phyloP scores from a whole-genome alignment of 768 basidiomycete genomes.

The Amyloporia xantha region DNA sequence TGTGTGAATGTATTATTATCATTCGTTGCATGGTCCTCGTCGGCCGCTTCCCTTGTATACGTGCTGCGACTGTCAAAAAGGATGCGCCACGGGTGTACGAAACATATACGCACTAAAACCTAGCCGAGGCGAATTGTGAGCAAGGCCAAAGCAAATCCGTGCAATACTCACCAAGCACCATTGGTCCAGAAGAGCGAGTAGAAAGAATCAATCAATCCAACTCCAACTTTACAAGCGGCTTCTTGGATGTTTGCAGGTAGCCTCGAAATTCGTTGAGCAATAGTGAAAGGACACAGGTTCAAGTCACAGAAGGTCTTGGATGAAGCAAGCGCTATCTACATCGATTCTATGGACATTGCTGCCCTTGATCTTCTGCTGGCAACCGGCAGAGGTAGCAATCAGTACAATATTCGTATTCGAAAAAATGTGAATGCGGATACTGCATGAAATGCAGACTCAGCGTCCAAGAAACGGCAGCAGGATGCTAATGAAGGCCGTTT shows the following conservation, averaged over 20 bases:
- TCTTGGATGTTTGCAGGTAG: constrained; percentile 10
- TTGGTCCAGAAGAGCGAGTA: constrained; percentile 8
- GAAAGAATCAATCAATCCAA: constrained; percentile 8
- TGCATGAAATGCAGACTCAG: constrained; percentile 17
- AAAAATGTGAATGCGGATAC: constrained; percentile 2
- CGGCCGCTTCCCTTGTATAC: constrained; percentile 9
- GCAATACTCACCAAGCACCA: constrained; percentile 6
- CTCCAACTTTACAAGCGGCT: constrained; percentile 11
- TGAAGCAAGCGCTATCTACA: constrained; percentile 6
- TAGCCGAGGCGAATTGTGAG: neutral
- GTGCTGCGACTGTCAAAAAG: neutral
- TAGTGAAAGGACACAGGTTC: neutral
- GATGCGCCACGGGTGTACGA: too few species aligned
- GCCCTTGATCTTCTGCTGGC: constrained; percentile 7
- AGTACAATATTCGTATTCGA: neutral
- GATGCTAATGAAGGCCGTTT: neutral
- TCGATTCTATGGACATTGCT: constrained; percentile 7
- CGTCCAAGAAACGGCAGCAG: constrained; percentile 11
- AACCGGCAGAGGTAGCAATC: constrained; percentile 1
- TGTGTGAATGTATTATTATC: constrained; percentile 16
- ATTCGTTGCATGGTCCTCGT: constrained; percentile 9
- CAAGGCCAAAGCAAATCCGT: neutral
- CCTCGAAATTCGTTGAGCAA: neutral
- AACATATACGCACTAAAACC: constrained; percentile 13
- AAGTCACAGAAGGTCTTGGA: neutral